These are phyloP conservation scores for Amphirosellinia nigrospora DNA, from an alignment of 495 filamentous ascomycete genomes.

Conservation along the genomic window DNA sequence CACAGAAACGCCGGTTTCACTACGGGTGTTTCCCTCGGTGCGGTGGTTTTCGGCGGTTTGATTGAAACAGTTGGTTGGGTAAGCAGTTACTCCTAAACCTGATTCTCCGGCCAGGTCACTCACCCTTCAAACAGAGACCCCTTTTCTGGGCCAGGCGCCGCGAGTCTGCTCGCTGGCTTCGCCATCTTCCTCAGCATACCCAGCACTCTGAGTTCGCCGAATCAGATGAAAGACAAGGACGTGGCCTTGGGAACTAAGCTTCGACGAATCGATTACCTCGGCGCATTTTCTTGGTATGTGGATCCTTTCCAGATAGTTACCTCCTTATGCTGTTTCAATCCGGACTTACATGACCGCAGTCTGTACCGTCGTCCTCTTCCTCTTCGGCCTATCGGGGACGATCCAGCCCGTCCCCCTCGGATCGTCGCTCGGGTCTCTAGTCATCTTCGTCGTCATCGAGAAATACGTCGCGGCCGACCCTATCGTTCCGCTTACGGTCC, in stretches of 20 bases:
- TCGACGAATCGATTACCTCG: slow-evolving; percentile 70
- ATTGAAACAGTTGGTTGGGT: slow-evolving; percentile 72
- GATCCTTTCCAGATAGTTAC: background rate
- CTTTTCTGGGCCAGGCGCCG: slow-evolving; percentile 72
- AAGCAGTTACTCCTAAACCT: slow-evolving; percentile 34
- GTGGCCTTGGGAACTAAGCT: slow-evolving; percentile 53
- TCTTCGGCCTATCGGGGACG: slow-evolving; percentile 66
- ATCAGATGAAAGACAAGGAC: slow-evolving; percentile 19
- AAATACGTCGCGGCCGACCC: slow-evolving; percentile 62
- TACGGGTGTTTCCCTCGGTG: slow-evolving; percentile 71
- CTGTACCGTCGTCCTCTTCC: slow-evolving; percentile 64
- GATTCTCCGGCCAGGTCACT: background rate
- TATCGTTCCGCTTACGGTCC: slow-evolving; percentile 70
- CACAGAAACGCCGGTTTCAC: slow-evolving; percentile 62
- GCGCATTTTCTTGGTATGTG: slow-evolving; percentile 66
- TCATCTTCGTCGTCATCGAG: slow-evolving; percentile 67
- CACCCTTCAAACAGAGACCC: slow-evolving; percentile 54
- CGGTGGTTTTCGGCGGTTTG: slow-evolving; percentile 70
- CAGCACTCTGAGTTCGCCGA: slow-evolving; percentile 41
- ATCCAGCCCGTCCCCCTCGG: slow-evolving; percentile 64
- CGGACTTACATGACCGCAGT: slow-evolving; percentile 40
- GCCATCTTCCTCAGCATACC: slow-evolving; percentile 67
- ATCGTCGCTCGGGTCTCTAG: slow-evolving; percentile 58
- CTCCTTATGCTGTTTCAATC: background rate
- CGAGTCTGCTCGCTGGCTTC: slow-evolving; percentile 61